Percentiles rank a stretch among this genome's conserved stretches.
phyloP scores from a whole-genome alignment of 768 basidiomycete genomes.

The Lactifluus volemus region DNA sequence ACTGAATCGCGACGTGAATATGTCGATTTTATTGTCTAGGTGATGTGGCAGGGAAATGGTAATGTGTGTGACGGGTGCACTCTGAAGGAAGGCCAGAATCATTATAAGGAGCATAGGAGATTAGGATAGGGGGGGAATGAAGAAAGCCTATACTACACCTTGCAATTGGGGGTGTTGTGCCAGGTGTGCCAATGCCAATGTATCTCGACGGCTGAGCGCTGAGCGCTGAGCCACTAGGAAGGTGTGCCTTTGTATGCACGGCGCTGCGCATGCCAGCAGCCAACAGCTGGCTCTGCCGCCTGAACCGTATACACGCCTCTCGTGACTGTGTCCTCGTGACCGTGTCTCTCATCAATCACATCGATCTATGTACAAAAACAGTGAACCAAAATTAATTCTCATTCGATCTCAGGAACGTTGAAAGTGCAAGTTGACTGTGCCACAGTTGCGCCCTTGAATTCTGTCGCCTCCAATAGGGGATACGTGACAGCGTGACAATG shows the following conservation, averaged over 20 bases:
- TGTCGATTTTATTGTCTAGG: background rate
- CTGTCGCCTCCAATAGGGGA: no score
- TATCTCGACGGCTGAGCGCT: background rate
- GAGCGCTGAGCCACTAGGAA: background rate
- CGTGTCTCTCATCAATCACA: background rate
- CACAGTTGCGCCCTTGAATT: no score
- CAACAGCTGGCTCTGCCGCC: background rate
- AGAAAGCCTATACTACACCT: background rate
- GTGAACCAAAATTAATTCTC: no score
- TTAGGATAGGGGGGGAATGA: background rate
- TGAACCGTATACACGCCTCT: background rate
- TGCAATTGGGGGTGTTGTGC: background rate
- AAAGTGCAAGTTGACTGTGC: background rate
- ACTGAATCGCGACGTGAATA: background rate
- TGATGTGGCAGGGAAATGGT: background rate
- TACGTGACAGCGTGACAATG: no score
- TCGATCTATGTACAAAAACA: background rate
- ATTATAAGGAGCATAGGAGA: background rate
- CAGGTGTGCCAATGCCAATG: background rate
- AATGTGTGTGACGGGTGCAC: background rate
- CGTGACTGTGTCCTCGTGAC: background rate
- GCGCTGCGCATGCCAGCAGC: background rate
- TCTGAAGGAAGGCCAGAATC: background rate
- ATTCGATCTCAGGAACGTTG: background rate
- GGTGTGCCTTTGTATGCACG: background rate